Evolutionary conservation across 148 eudicot genomes (phyloP).

Genomic region (Rhododendron molle): DNA sequence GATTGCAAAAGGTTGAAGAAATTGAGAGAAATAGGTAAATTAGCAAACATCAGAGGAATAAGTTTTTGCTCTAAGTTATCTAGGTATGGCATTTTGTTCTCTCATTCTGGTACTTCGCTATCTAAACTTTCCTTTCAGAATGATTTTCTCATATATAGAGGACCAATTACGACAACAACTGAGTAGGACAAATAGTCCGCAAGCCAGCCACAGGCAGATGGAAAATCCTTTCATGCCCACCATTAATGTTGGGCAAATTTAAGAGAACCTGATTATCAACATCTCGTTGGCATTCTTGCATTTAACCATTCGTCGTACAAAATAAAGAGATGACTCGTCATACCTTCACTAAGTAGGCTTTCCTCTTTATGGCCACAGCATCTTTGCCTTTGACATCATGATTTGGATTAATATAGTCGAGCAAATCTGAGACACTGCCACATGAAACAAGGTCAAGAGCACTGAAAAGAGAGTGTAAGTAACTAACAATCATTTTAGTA

Average conservation of each 20-base stretch:
- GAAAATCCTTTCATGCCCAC: neutral
- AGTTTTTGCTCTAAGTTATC: neutral
- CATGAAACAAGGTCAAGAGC: slow-evolving; percentile 1
- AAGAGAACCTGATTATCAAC: neutral
- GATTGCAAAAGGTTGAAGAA: neutral
- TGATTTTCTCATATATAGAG: neutral
- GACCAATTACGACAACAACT: neutral
- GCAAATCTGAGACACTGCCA: slow-evolving; percentile 98
- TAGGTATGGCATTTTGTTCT: neutral
- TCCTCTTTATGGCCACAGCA: slow-evolving; percentile 63
- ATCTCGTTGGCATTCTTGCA: neutral
- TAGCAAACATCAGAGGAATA: neutral
- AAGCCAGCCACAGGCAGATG: neutral
- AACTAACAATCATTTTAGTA: neutral
- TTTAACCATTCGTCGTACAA: neutral
- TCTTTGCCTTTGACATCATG: slow-evolving; percentile 73
- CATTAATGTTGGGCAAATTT: neutral
- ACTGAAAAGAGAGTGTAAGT: slow-evolving; percentile 9
- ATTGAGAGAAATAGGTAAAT: neutral
- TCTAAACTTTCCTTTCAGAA: neutral
- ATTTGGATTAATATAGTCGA: slow-evolving; percentile 92
- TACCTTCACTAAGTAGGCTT: slow-evolving; percentile 67
- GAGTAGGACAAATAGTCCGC: neutral
- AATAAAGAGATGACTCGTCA: neutral
- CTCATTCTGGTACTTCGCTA: neutral